phyloP scores from a whole-genome alignment of 2,329 filamentous ascomycete genomes.

The Microdochium trichocladiopsis region DNA sequence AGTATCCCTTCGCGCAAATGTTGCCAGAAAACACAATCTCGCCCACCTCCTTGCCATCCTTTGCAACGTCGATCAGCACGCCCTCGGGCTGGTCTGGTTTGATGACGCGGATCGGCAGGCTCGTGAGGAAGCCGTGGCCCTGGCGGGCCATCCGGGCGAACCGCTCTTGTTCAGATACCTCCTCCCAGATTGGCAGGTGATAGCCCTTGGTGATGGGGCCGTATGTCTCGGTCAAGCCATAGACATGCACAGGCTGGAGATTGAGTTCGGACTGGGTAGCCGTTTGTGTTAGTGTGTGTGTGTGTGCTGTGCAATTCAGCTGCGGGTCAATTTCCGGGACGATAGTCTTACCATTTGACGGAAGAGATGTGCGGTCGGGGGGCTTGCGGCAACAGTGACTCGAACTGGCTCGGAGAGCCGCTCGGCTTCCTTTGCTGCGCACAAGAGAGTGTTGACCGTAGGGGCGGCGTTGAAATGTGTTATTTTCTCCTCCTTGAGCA shows the following conservation, averaged over 20 bases:
- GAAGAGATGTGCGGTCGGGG: slow-evolving; percentile 84
- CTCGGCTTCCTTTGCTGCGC: slow-evolving; percentile 69
- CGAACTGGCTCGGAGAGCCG: slow-evolving; percentile 63
- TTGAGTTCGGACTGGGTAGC: slow-evolving; percentile 50
- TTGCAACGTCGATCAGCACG: slow-evolving; percentile 58
- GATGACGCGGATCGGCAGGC: slow-evolving; percentile 73
- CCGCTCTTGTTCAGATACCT: slow-evolving; percentile 64
- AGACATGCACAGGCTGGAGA: slow-evolving; percentile 85
- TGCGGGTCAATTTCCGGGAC: not conserved
- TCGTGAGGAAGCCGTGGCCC: slow-evolving; percentile 84
- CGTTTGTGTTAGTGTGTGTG: slow-evolving; percentile 1
- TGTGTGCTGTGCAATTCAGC: no score
- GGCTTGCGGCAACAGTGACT: slow-evolving; percentile 89
- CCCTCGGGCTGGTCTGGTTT: slow-evolving; percentile 67
- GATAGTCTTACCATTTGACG: slow-evolving; percentile 67
- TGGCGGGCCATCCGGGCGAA: slow-evolving; percentile 90
- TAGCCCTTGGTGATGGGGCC: slow-evolving; percentile 96
- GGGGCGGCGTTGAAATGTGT: slow-evolving; percentile 96
- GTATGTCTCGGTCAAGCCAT: slow-evolving; percentile 84
- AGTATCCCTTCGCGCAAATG: slow-evolving; percentile 87
- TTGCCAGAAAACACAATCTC: slow-evolving; percentile 87
- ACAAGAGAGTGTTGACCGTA: slow-evolving; percentile 91
- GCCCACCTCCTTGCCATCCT: slow-evolving; percentile 68
- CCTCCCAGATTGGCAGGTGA: slow-evolving; percentile 77
- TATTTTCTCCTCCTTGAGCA: slow-evolving; percentile 79